These are phyloP conservation scores for Sclerotinia nivalis DNA, from an alignment of 2,329 filamentous ascomycete species.

Conservation along the genomic window DNA sequence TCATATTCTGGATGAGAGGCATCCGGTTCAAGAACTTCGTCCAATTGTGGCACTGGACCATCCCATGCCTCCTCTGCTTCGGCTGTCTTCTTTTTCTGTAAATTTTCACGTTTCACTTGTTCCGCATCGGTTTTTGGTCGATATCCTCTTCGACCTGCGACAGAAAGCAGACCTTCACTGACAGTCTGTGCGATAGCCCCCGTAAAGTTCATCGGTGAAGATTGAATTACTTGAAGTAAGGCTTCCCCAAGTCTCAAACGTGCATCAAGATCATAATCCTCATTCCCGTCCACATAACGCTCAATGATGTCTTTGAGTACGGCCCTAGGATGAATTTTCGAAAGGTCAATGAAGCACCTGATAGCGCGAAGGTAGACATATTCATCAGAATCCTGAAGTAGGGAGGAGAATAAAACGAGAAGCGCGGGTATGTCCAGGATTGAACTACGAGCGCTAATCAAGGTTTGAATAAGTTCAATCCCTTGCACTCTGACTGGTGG, in stretches of 20 bases:
- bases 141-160: constrained; percentile 63
- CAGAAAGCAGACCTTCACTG: constrained; percentile 59
- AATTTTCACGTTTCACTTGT: constrained; percentile 53
- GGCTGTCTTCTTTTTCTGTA: constrained; percentile 50
- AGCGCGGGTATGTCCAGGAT: constrained; percentile 67
- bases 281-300: constrained; percentile 64
- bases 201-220: constrained; percentile 56
- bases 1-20: constrained; percentile 44
- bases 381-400: constrained; percentile 67
- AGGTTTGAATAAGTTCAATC: constrained; percentile 57
- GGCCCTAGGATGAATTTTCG: constrained; percentile 61
- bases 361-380: constrained; percentile 72
- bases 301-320: constrained; percentile 64
- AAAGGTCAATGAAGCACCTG: constrained; percentile 60
- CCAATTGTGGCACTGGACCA: constrained; percentile 52
- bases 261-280: constrained; percentile 60
- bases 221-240: constrained; percentile 63
- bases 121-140: constrained; percentile 59
- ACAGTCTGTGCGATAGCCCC: constrained; percentile 55
- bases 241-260: constrained; percentile 70
- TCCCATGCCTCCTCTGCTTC: constrained; percentile 57
- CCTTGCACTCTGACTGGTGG: constrained; percentile 68
- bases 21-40: constrained; percentile 42
- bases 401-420: constrained; percentile 62
- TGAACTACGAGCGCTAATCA: constrained; percentile 57